phyloP scores from a whole-genome alignment of 257 asterid genomes.

The Solanum corneliomulleri region DNA sequence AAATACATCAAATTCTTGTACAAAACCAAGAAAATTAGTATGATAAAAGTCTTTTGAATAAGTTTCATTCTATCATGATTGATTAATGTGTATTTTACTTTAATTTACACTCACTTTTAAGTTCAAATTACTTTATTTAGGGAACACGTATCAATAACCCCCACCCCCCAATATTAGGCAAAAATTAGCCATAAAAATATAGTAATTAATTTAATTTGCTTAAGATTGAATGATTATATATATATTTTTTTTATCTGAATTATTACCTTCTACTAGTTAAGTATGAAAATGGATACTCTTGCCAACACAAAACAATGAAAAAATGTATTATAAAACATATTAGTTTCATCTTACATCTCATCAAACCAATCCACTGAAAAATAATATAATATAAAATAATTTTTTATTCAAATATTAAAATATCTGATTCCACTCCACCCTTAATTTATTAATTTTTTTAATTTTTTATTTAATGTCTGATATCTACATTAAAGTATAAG shows the following conservation, averaged over 20 bases:
- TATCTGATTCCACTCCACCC: not conserved
- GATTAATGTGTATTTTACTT: not conserved
- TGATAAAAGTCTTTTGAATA: not conserved
- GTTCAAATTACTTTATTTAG: not conserved
- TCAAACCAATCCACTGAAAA: no score
- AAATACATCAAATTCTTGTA: not conserved
- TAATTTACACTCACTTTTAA: not conserved
- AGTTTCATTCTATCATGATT: not conserved
- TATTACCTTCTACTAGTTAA: not conserved
- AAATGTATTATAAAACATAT: no score
- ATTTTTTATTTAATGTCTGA: no score
- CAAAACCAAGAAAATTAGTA: not conserved
- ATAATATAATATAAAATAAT: no score
- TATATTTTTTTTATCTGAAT: no score
- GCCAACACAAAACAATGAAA: not conserved
- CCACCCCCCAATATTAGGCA: no score
- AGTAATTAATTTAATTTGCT: no score
- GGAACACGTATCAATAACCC: not conserved
- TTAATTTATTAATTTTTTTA: no score
- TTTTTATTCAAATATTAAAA: no score
- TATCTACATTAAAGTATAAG: no score
- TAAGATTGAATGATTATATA: not conserved
- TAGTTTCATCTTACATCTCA: no score
- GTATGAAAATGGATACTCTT: not conserved
- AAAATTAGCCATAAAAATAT: not conserved